phyloP scores from a whole-genome alignment of 176 grass and related monocot genomes.

The Eragrostis curvula region DNA sequence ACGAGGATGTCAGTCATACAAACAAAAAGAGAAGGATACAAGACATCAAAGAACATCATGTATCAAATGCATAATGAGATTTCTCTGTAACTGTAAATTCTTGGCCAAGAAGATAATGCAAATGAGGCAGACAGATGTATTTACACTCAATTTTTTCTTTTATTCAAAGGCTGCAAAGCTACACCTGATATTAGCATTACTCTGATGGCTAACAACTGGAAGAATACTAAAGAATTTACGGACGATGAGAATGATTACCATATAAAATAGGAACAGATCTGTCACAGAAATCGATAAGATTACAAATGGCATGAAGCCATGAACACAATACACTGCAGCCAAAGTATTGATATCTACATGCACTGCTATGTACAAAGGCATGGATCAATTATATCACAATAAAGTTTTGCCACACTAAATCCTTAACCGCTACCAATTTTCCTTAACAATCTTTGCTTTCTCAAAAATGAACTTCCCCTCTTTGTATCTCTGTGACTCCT shows the following conservation, averaged over 20 bases:
- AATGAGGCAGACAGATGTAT: background rate
- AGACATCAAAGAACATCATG: background rate
- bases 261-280: slow-evolving; percentile 14
- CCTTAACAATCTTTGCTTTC: slow-evolving; percentile 73
- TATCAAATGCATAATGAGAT: background rate
- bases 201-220: background rate
- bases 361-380: slow-evolving; percentile 41
- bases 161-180: background rate
- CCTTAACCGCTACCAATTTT: slow-evolving; percentile 64
- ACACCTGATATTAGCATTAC: background rate
- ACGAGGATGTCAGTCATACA: background rate
- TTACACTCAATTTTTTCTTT: background rate
- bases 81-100: background rate
- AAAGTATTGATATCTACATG: slow-evolving; percentile 27
- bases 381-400: slow-evolving; percentile 5
- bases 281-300: slow-evolving; percentile 32
- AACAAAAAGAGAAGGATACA: slow-evolving; percentile 30
- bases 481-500: slow-evolving; percentile 77
- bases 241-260: background rate
- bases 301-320: slow-evolving; percentile 47
- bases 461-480: slow-evolving; percentile 88
- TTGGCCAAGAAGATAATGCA: background rate
- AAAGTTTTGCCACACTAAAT: background rate
- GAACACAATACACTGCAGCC: slow-evolving; percentile 24
- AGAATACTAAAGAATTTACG: background rate